These are phyloP conservation scores for Epichloe typhina DNA, from an alignment of 2,329 filamentous ascomycete genomes.

Conservation along the genomic window DNA sequence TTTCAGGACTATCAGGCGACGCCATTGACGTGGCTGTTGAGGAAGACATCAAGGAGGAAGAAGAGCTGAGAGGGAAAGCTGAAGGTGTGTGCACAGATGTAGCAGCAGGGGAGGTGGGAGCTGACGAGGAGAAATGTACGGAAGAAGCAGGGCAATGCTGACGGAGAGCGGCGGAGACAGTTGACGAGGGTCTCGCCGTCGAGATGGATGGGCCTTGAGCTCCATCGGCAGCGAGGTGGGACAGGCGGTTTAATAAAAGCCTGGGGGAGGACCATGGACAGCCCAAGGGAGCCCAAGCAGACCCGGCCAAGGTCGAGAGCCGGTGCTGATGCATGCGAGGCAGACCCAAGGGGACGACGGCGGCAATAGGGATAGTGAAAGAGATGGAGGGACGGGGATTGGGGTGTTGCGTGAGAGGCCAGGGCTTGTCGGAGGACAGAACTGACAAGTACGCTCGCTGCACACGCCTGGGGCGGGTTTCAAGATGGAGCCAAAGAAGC, in stretches of 20 bases:
- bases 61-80: conserved; percentile 2
- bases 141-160: conserved; percentile 4
- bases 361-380: background rate
- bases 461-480: conserved; percentile 2
- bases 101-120: background rate
- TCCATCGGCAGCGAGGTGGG: conserved; percentile 4
- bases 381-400: conserved; percentile 1
- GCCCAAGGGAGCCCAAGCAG: conserved; percentile 6
- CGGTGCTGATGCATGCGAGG: conserved; percentile 11
- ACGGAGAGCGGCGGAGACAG: conserved; percentile 1
- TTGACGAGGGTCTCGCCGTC: conserved; percentile 2
- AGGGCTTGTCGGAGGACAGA: background rate
- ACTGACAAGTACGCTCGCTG: too few relatives aligned
- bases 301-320: conserved; percentile 7
- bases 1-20: conserved; percentile 29
- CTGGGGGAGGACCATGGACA: conserved; percentile 7
- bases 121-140: background rate
- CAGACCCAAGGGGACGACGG: conserved; percentile 6
- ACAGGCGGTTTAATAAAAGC: conserved; percentile 8
- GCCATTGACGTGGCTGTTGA: conserved; percentile 16
- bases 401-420: background rate
- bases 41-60: conserved; percentile 6
- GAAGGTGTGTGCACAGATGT: background rate
- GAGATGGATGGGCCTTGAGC: conserved; percentile 1
- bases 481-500: background rate